A percentile compares a stretch with the other conserved stretches of the same genome.
phyloP scores from a whole-genome alignment of 371 early-diverging fungal species.

The Lichtheimia ornata region DNA sequence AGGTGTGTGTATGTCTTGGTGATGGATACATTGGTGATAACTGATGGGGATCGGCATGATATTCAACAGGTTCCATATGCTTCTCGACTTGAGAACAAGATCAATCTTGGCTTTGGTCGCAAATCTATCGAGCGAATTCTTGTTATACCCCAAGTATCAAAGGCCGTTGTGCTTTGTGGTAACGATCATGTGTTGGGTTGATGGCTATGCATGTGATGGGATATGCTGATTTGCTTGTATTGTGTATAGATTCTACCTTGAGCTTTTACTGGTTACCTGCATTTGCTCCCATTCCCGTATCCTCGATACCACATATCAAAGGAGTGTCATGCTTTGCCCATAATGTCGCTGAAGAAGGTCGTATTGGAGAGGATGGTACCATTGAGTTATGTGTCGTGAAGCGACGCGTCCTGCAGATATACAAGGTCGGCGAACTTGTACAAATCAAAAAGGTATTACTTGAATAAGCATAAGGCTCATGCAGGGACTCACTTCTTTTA shows the following conservation, averaged over 20 bases:
- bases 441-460: slow-evolving; percentile 51
- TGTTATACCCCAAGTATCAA: slow-evolving; percentile 70
- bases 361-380: slow-evolving; percentile 61
- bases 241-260: slow-evolving; percentile 56
- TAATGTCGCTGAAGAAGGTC: slow-evolving; percentile 56
- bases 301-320: slow-evolving; percentile 60
- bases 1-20: slow-evolving; percentile 26
- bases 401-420: slow-evolving; percentile 59
- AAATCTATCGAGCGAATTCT: slow-evolving; percentile 69
- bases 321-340: slow-evolving; percentile 70
- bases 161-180: slow-evolving; percentile 75
- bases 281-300: slow-evolving; percentile 56
- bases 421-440: slow-evolving; percentile 51
- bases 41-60: slow-evolving; percentile 15
- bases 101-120: slow-evolving; percentile 60
- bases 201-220: neutral
- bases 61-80: slow-evolving; percentile 33
- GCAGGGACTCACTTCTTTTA: neutral
- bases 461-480: neutral
- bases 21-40: neutral
- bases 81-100: slow-evolving; percentile 52
- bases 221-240: neutral
- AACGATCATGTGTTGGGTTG: slow-evolving; percentile 17
- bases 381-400: slow-evolving; percentile 68
- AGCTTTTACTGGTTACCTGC: slow-evolving; percentile 68